Evolutionary conservation across 164 flowering plant species (phyloP).

Genomic region (Berberis thunbergii): DNA sequence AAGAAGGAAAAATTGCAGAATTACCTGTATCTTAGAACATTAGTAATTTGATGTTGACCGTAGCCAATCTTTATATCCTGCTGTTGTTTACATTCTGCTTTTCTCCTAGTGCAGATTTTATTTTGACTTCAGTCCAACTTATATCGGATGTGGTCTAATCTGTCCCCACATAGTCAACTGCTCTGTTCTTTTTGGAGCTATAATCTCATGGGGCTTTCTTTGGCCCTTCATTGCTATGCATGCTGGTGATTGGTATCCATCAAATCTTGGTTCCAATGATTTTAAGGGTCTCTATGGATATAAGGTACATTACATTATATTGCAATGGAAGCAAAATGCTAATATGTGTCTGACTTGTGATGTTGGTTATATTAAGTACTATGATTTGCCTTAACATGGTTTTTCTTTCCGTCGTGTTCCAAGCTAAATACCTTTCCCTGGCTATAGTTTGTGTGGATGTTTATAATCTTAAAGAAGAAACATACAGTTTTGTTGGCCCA

Average conservation of each 20-base stretch:
- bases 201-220: slow-evolving; percentile 89
- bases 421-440: no score
- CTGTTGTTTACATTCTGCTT: neutral
- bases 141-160: slow-evolving; percentile 95
- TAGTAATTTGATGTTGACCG: neutral
- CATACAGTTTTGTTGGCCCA: no score
- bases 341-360: neutral
- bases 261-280: slow-evolving; percentile 72
- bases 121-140: slow-evolving; percentile 96
- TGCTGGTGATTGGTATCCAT: slow-evolving; percentile 97
- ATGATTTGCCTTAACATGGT: neutral
- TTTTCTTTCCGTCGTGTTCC: no score
- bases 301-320: slow-evolving; percentile 43
- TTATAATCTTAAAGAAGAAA: no score
- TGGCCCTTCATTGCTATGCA: slow-evolving; percentile 76
- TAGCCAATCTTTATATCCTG: neutral
- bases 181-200: slow-evolving; percentile 89
- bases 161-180: slow-evolving; percentile 97
- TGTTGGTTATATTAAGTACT: neutral
- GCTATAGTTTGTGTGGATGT: no score
- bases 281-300: slow-evolving; percentile 97
- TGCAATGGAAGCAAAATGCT: no score
- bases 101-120: slow-evolving; percentile 59
- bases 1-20: no score
- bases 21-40: no score